Evolutionary conservation across 148 eudicot genomes (phyloP).

Genomic region (Camellia sinensis): DNA sequence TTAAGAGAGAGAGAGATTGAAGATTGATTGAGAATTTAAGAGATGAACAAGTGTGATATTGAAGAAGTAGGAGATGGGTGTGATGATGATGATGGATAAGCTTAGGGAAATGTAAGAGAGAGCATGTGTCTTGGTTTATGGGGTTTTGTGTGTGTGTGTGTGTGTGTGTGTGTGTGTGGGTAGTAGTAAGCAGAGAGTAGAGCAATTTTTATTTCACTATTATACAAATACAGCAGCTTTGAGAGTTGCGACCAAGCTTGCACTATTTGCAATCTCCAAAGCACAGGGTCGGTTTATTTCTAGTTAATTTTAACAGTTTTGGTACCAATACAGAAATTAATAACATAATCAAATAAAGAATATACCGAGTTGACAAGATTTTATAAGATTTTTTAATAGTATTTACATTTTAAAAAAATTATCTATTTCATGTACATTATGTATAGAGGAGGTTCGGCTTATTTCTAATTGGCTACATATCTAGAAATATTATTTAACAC

Average conservation of each 20-base stretch:
- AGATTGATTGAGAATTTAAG: neutral
- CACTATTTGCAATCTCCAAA: conserved; percentile 28
- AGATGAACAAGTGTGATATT: neutral
- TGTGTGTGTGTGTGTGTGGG: neutral
- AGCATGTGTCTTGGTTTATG: conserved; percentile 20
- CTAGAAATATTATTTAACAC: no score
- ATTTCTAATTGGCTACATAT: no score
- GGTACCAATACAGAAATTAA: no score
- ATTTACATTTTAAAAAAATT: no score
- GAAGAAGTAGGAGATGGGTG: neutral
- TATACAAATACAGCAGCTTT: conserved; percentile 14
- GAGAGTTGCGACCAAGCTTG: conserved; percentile 30
- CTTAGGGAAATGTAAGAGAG: conserved; percentile 11
- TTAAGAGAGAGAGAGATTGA: neutral
- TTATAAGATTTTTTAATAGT: no score
- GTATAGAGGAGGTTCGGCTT: no score
- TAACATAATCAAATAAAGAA: no score
- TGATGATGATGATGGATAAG: neutral
- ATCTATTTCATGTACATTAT: no score
- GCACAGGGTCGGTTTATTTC: conserved; percentile 14
- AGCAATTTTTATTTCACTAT: neutral
- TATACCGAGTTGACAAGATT: no score
- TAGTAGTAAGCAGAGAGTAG: neutral
- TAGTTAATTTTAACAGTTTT: neutral
- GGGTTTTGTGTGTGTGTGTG: neutral